These are phyloP conservation scores for Cytospora mali DNA, from an alignment of 2,329 filamentous ascomycete species.

Conservation along the genomic window DNA sequence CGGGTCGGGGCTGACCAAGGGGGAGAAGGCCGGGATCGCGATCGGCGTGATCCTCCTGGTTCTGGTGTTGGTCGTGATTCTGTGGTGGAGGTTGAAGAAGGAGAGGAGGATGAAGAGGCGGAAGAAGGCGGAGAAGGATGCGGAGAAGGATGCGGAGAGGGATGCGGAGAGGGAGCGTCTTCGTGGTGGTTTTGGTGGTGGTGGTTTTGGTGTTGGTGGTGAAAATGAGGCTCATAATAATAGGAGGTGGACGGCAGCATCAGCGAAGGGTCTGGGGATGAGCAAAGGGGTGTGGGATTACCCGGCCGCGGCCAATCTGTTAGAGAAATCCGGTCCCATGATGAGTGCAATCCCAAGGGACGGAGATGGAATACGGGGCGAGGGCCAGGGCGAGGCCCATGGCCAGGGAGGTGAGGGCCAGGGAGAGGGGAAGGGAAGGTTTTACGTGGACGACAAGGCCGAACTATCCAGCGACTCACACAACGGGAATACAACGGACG, in stretches of 20 bases:
- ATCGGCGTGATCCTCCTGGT: constrained; percentile 16
- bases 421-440: too few species aligned
- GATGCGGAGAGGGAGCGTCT: too few species aligned
- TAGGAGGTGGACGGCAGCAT: constrained; percentile 2
- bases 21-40: constrained; percentile 12
- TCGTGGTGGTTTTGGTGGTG: too few species aligned
- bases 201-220: too few species aligned
- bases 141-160: constrained; percentile 5
- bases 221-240: too few species aligned
- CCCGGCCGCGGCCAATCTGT: background rate
- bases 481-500: background rate
- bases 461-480: constrained; percentile 10
- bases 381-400: too few species aligned
- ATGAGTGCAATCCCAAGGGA: background rate
- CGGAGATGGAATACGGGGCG: background rate
- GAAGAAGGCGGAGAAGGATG: background rate
- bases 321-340: background rate
- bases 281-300: background rate
- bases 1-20: background rate
- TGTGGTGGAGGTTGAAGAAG: constrained; percentile 12
- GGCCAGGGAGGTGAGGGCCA: too few species aligned
- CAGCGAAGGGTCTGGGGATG: background rate
- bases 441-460: constrained; percentile 17
- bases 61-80: background rate
- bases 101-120: constrained; percentile 9